Evolutionary conservation across 495 filamentous ascomycete species (phyloP), one percentile per base, ranked within the genome.

Genomic region (Trichocladium antarcticum): DNA sequence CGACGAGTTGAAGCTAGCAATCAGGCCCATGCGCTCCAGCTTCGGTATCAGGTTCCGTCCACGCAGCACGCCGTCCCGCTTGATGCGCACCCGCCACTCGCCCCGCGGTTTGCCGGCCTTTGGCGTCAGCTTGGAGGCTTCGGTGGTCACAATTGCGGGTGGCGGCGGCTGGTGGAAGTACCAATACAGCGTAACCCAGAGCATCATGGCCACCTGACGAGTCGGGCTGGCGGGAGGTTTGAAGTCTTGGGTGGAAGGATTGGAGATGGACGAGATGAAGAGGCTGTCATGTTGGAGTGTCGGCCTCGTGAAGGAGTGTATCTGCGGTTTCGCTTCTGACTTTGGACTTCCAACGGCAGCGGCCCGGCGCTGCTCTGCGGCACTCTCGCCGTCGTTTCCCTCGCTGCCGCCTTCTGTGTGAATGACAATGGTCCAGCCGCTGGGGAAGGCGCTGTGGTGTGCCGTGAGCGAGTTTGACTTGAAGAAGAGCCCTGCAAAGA

Each of bases 101-200:
- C 85, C 87, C 47, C 76, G 80, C 0, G 92, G 93, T 46, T 74
- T 80, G 8, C 87, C 90, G 1, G 65, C 59, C 16, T 70, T 65
- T 2, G 88, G 82, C 0, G 86, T 84, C 49, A 75, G 53, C 50
- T 73, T 74, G 14, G 79, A 84, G 3, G 75, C 72, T n/a, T 75
- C 71, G 9, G 75, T 85, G 11, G 69, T 71, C 19, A 90, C 46
- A 35, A 73, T 75, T 0, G 72, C 63, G 1, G 58, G 38, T 1
- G 84, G 82, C 29, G 73, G 68, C 1, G 76, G 74, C 54, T 87
- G 83, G 60, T 96, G 89, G 62, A 97, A 98, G 68, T 97, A 98
- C 93, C 93, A 97, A 66, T 83, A 93, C 28, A 97, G 68, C 1
- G 86, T 89, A 22, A 86, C 79, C 88, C 90, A 98, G 6, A 97